A percentile compares a stretch with the other conserved stretches of the same genome.
These are phyloP conservation scores for Picochlorum sp. DNA, from an alignment of 139 green algal genomes.

Conservation along the genomic window DNA sequence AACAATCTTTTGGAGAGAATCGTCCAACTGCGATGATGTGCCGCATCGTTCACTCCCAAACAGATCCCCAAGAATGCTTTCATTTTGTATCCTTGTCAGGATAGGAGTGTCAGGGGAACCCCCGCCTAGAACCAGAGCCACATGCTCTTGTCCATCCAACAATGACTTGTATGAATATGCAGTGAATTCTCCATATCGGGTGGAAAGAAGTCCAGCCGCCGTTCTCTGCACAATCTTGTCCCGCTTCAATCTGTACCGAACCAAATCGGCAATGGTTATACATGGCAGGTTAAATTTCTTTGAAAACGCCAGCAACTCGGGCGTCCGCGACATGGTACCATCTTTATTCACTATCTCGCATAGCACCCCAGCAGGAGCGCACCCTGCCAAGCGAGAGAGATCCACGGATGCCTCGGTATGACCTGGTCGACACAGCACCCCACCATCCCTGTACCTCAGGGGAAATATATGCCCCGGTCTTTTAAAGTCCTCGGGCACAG, in stretches of 20 bases:
- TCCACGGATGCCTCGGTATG: constrained; percentile 95
- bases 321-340: constrained; percentile 77
- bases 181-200: constrained; percentile 29
- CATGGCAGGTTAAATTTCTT: constrained; percentile 61
- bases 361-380: constrained; percentile 79
- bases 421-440: constrained; percentile 73
- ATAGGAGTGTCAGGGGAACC: neutral
- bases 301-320: constrained; percentile 68
- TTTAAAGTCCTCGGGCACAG: constrained; percentile 56
- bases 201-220: neutral
- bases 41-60: constrained; percentile 25
- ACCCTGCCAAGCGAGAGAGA: constrained; percentile 75
- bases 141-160: constrained; percentile 46
- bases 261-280: constrained; percentile 87
- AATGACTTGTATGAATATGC: constrained; percentile 35
- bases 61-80: constrained; percentile 32
- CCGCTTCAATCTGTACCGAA: constrained; percentile 46
- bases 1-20: constrained; percentile 24
- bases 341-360: constrained; percentile 88
- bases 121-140: constrained; percentile 43
- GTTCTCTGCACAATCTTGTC: constrained; percentile 12
- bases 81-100: constrained; percentile 24
- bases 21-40: constrained; percentile 26
- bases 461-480: constrained; percentile 96
- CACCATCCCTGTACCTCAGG: constrained; percentile 56